Evolutionary conservation across 768 basidiomycete genomes (phyloP), one percentile per base, ranked within the genome.

Genomic region (Pisolithus microcarpus): DNA sequence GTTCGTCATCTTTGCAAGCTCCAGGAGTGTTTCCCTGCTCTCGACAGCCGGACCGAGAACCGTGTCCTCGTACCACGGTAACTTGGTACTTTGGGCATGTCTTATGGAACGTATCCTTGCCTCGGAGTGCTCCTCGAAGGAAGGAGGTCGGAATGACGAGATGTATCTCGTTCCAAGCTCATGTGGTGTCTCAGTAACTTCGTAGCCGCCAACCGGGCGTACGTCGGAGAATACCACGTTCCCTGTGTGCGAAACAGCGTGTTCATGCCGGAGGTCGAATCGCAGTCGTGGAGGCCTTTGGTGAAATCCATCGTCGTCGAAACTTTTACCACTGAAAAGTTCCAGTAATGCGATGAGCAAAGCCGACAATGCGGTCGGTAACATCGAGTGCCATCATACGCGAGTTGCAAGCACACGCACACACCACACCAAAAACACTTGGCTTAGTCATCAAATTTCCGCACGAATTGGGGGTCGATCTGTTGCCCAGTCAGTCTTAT

Each of bases 1-100:
- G 61, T 85, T 89, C 38, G 91, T 81, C 90, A 99, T 97, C 79
- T 91, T 96, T 9, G 93, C 95, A 43, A 99, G 76, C 52, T 81
- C 72, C 31, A 88, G 73, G 28, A 98, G 70, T 2, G 89, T 87
- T 54, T 84, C 80, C 39, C 90, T 74, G 46, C 78, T 80, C 59
- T 83, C 80, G 19, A 89, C 77, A 65, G 97, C 83, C 2, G 95
- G 95, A 0, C 73, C 87, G 3, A 71, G 49, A 1, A 91, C 71
- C 52, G 87, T 84, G 6, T 83, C 79, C 61, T 87, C 85, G 8
- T 85, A 79, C 93, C 94, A 97, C 7, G 67, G 65, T 28, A 80
- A 58, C 38, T 56, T 56, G 46, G 72, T 64, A 51, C 70, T 78
- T 50, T 82, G 74, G 5, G 72, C 73, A 54, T 72, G 71, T 39